phyloP scores from a whole-genome alignment of 768 basidiomycete species.

The Myochromella boudieri region DNA sequence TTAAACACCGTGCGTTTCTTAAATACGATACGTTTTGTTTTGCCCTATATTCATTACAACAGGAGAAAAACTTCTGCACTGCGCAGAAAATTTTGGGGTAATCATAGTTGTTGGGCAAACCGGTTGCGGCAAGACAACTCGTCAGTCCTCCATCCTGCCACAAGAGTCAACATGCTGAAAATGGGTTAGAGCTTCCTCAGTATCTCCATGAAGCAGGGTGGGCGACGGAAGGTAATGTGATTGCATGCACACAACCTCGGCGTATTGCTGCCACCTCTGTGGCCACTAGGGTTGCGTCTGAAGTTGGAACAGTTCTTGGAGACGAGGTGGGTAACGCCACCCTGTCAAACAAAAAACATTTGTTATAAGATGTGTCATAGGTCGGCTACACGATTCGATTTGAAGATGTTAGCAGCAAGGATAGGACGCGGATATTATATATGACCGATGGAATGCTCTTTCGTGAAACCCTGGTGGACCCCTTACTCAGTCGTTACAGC shows the following conservation, averaged over 20 bases:
- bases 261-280: conserved; percentile 96
- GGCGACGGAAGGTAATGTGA: conserved; percentile 78
- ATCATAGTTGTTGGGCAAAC: conserved; percentile 93
- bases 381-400: conserved; percentile 98
- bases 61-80: conserved; percentile 82
- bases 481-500: conserved; percentile 87
- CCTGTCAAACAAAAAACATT: conserved; percentile 22
- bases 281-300: conserved; percentile 86
- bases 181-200: conserved; percentile 83
- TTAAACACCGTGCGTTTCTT: conserved; percentile 71
- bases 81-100: conserved; percentile 81
- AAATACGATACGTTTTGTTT: not conserved
- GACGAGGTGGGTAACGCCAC: conserved; percentile 62
- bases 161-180: conserved; percentile 14
- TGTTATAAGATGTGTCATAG: conserved; percentile 35
- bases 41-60: conserved; percentile 4
- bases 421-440: conserved; percentile 87
- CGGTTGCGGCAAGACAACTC: conserved; percentile 97
- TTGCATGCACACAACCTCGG: conserved; percentile 92
- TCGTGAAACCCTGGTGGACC: conserved; percentile 89
- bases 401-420: conserved; percentile 86
- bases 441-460: conserved; percentile 99
- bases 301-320: conserved; percentile 85
- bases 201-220: conserved; percentile 94
- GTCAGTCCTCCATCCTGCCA: conserved; percentile 44